These are phyloP conservation scores for Fusarium falciforme DNA, from an alignment of 2,329 filamentous ascomycete genomes.

Conservation along the genomic window DNA sequence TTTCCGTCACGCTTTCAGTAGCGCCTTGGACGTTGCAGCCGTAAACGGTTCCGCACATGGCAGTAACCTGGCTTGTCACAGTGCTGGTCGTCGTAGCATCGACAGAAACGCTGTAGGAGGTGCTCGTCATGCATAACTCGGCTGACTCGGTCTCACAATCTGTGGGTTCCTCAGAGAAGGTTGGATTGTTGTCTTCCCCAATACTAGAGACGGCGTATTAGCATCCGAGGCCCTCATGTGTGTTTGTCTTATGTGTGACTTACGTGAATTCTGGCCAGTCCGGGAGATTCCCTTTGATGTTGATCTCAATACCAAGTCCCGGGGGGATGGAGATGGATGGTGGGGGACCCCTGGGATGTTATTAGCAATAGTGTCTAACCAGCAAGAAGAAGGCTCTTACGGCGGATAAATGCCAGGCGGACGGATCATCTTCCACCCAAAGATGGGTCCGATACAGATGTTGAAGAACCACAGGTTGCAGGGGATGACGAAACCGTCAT, in stretches of 20 bases:
- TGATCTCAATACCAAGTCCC: not conserved
- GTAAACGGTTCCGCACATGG: constrained; percentile 5
- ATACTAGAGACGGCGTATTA: not conserved
- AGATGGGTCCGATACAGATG: not conserved
- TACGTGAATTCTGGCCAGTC: not conserved
- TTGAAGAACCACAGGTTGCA: not conserved
- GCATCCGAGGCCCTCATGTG: not conserved
- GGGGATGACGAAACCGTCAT: not conserved
- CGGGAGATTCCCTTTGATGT: not conserved
- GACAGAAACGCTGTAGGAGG: constrained; percentile 1
- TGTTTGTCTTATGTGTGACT: no score
- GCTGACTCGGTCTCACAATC: not conserved
- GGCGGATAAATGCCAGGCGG: not conserved
- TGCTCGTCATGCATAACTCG: not conserved
- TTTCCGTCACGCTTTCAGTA: not conserved
- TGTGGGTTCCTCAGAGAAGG: not conserved
- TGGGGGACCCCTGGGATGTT: not conserved
- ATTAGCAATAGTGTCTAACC: not conserved
- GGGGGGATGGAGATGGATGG: not conserved
- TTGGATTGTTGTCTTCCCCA: not conserved
- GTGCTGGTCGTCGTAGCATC: not conserved
- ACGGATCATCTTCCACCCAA: not conserved
- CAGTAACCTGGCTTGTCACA: not conserved
- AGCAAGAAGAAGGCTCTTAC: not conserved
- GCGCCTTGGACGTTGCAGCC: constrained; percentile 4